Base-by-base conservation (phyloP, 1,284 basidiomycete genomes). In the Takashimella koratensis region DNA sequence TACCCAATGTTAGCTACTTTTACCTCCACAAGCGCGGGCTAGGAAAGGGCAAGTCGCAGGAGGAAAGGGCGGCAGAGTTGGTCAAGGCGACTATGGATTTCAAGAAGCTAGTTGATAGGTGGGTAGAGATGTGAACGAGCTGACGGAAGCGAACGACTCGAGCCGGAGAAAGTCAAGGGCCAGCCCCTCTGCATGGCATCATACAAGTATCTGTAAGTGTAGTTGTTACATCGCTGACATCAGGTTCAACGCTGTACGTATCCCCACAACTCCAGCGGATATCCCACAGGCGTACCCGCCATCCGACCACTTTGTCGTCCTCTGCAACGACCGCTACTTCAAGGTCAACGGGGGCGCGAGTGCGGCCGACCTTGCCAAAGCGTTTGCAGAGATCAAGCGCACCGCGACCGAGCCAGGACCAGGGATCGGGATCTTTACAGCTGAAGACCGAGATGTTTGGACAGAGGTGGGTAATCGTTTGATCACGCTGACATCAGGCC, bases 1-100 rank as follows among this genome's bases (percentile, higher is more conserved):
- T 97, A 23, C 91, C 95, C 21, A 90, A 86, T 67, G 92, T 96
- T 66, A 91, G 86, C 80, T 98, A 98, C 79, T 98, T 88, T 78
- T 98, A 93, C 75, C 81, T 93, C 11, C 94, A 98, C 75, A 76
- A 86, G 60, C 83, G 87, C 55, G 89, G 90, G 66, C 77, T 76
- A 49, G 74, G 77, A 24, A 66, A 72, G 63, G 73, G 81, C 49
- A 80, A 80, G 44, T 77, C 79, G 22, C 83, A 86, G 53, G 83
- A 83, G 4, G 79, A 79, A 66, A 78, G 91, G 5, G 91, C 91
- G 1, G 90, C 92, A 3, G 81, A 83, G 63, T 78, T 96, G 43
- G 70, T 94, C 66, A 90, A 91, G 76, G 88, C 87, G 6, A 82
- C 90, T 72, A 77, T 94, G 45, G 84, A 86, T 47, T 96, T 96